phyloP scores from a whole-genome alignment of 2,329 filamentous ascomycete species.

The Cladosporium sp. region DNA sequence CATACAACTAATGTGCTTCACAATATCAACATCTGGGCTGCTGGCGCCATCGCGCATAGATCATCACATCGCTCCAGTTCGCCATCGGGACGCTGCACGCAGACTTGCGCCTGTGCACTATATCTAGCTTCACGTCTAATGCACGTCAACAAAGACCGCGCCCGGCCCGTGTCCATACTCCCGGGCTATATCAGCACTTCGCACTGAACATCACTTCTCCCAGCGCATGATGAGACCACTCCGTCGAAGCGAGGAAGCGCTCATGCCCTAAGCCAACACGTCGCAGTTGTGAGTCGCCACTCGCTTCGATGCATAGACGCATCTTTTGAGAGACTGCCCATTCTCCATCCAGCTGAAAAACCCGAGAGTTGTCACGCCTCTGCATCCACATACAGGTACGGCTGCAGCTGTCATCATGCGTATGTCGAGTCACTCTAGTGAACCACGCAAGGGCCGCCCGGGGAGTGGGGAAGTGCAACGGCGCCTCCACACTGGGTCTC shows the following conservation, averaged over 20 bases:
- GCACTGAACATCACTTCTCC: background rate
- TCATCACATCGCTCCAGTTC: no score
- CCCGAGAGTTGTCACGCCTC: background rate
- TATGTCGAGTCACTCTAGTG: background rate
- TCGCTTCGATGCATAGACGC: background rate
- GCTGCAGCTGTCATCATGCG: conserved; percentile 8
- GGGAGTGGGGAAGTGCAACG: conserved; percentile 6
- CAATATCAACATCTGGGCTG: no score
- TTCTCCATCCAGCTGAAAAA: background rate
- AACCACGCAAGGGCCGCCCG: conserved; percentile 7
- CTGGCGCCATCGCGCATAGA: no score
- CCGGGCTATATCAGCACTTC: background rate
- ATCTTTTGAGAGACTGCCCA: background rate
- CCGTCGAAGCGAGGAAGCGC: background rate
- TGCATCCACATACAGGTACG: background rate
- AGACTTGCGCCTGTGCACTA: background rate
- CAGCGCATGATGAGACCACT: background rate
- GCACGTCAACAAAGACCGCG: background rate
- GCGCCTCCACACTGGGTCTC: background rate
- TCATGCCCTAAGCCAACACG: background rate
- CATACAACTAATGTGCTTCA: no score
- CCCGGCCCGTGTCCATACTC: background rate
- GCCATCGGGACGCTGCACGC: background rate
- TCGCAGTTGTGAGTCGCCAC: background rate
- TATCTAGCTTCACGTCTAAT: background rate